Evolutionary conservation across 345 rosid genomes (phyloP), one percentile per base, ranked within the genome.

Genomic region (Crucihimalaya himalaica): DNA sequence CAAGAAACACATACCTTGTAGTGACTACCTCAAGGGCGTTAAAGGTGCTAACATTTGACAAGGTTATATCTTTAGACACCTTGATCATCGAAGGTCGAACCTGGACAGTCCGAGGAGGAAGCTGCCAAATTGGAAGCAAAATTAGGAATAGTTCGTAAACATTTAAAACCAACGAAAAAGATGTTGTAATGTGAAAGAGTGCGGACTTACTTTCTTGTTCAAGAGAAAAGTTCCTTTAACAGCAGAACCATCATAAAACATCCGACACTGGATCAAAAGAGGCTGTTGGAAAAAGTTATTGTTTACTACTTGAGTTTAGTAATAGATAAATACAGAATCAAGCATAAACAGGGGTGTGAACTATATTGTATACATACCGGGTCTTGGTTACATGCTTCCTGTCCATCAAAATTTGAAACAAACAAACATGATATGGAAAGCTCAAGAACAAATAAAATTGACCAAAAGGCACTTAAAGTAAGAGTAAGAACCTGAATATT

Each of bases 231-330:
- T 89, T 60, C 91, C 95, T 74, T 91, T 91, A 54, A 81, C 74
- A 35, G 97, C 91, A 46, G 2, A 18, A 64, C 97, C 93, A 8
- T 82, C 60, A 74, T 81, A 8, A 76, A 84, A 89, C 68, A 89
- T 83, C 42, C 96, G 89, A 62, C 76, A 83, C 63, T 91, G 97
- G 66, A 89, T 81, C 71, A 91, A 81, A 79, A 89, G 66, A 78
- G 95, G 95, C 97, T 91, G 18, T 55, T 18, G 50, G 2, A 43
- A 42, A 68, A 34, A 60, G 23, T 16, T 72, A 69, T 35, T 23
- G 19, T n/a, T 35, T 73, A 35, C 50, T 48, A 73, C 53, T 31
- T 58, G 25, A 47, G 64, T 58, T 46, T 23, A 39, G 50, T 39
- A 25, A 20, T 56, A 54, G 16, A 45, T 28, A 48, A 21, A 42